Evolutionary conservation across 805 yeast genomes (phyloP).

Genomic region (Candida sakaeoensis): DNA sequence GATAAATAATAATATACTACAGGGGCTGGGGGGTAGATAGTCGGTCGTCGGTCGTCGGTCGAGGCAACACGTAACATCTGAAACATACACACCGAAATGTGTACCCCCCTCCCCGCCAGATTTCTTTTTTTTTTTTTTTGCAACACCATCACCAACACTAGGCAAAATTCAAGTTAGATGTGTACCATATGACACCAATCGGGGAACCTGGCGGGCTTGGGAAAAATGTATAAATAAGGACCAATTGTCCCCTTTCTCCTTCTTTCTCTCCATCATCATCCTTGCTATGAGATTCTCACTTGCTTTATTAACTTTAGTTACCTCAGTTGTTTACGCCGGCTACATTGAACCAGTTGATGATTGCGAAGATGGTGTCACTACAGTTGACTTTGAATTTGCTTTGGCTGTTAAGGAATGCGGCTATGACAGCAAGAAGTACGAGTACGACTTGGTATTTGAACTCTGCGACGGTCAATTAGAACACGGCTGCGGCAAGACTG

Average conservation of each 20-base stretch:
- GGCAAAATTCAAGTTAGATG: too few species aligned
- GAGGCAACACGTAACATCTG: too few species aligned
- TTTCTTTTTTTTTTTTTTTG: not conserved
- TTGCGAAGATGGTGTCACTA: not conserved
- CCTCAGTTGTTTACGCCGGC: not conserved
- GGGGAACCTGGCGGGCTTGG: too few species aligned
- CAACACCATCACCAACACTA: not conserved
- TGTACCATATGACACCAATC: too few species aligned
- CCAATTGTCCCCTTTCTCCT: not conserved
- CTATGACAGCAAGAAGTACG: not conserved
- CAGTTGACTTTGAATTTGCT: not conserved
- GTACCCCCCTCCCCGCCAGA: too few species aligned
- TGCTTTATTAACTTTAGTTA: not conserved
- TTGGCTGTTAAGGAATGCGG: not conserved
- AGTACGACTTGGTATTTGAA: not conserved
- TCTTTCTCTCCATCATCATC: not conserved
- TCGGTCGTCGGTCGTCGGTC: too few species aligned
- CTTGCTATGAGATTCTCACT: not conserved
- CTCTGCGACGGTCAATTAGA: constrained; percentile 1
- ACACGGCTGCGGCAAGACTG: not conserved
- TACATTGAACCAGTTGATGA: not conserved
- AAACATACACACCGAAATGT: too few species aligned
- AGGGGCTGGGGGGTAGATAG: too few species aligned
- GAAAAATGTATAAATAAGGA: not conserved
- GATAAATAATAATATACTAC: too few species aligned